Percentiles rank a stretch among this genome's conserved stretches.
These are phyloP conservation scores for Priceomyces carsonii DNA, from an alignment of 805 yeast genomes.

Conservation along the genomic window DNA sequence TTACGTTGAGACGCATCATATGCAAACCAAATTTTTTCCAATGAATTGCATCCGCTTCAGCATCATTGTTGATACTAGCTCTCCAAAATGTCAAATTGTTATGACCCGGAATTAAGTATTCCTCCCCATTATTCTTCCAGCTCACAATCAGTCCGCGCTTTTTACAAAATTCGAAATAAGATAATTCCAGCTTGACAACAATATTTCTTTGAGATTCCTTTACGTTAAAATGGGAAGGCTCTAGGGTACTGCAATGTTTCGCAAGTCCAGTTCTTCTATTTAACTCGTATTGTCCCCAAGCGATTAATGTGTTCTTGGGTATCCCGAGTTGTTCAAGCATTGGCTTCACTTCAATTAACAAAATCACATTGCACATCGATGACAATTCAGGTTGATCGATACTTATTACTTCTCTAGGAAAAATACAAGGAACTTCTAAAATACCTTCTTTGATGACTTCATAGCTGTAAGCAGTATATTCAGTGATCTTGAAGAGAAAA, in stretches of 20 bases:
- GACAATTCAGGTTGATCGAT: conserved; percentile 7
- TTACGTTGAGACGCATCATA: conserved; percentile 12
- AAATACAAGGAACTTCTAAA: conserved; percentile 6
- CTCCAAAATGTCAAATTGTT: conserved; percentile 26
- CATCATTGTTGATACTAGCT: conserved; percentile 29
- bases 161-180: conserved; percentile 8
- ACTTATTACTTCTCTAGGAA: conserved; percentile 5
- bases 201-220: background rate
- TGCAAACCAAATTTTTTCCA: conserved; percentile 28
- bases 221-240: too few relatives aligned
- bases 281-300: conserved; percentile 23
- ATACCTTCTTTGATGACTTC: conserved; percentile 7
- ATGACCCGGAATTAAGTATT: conserved; percentile 5
- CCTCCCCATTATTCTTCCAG: conserved; percentile 8
- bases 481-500: conserved; percentile 6
- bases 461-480: conserved; percentile 9
- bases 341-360: conserved; percentile 11
- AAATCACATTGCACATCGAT: conserved; percentile 1
- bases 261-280: background rate
- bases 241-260: background rate
- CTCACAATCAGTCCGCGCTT: conserved; percentile 10
- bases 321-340: conserved; percentile 8
- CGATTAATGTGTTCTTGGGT: conserved; percentile 18
- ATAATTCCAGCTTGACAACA: background rate
- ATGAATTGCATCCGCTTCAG: conserved; percentile 16